Evolutionary conservation across 345 rosid genomes (phyloP), one percentile per base, ranked within the genome.

Genomic region (Eucalyptus microcorys): DNA sequence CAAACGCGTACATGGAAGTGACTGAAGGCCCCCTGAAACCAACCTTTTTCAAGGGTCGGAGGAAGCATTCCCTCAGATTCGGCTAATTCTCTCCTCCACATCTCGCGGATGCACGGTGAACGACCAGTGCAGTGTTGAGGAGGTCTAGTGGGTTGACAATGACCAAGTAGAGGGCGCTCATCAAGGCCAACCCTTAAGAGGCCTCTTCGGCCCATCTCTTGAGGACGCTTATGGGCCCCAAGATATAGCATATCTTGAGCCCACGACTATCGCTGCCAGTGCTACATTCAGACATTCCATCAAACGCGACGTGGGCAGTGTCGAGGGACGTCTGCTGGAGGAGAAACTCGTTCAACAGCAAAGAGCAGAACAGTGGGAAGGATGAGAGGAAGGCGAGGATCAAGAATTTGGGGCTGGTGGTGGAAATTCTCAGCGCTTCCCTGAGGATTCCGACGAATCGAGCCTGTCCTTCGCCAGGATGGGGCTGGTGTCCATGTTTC

Each of bases 11-110:
- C 8, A 91, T 30, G 37, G 90, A 94, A 53, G 95, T 94, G 27
- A 93, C 87, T 24, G 92, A 47, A 61, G 94, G 93, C 42, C 95
- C 93, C 87, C 48, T 66, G n/a, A 92, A 13, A 42, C 91, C 90
- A 32, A 66, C 87, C 68, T 52, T 83, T 15, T 85, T 85, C 15
- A 85, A 24, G 12, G 90, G 52, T 66, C 57, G 89, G 30, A 21
- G n/a, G 6, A 90, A 71, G 68, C 85, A 34, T 34, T 17, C 80
- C 24, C 80, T 68, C 80, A 3, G 22, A 2, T 85, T 89, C 52
- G 76, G 57, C 4, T 88, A 47, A 66, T 42, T 40, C 43, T 61
- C 21, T 24, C 86, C 89, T 87, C 90, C 89, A 22, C 89, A 92
- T 24, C 87, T 87, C 19, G 26, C 59, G 12, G 92, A 92, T 21